Conservation (phyloP, 108 stramenopile species). For the Nitzschia sp. region DNA sequence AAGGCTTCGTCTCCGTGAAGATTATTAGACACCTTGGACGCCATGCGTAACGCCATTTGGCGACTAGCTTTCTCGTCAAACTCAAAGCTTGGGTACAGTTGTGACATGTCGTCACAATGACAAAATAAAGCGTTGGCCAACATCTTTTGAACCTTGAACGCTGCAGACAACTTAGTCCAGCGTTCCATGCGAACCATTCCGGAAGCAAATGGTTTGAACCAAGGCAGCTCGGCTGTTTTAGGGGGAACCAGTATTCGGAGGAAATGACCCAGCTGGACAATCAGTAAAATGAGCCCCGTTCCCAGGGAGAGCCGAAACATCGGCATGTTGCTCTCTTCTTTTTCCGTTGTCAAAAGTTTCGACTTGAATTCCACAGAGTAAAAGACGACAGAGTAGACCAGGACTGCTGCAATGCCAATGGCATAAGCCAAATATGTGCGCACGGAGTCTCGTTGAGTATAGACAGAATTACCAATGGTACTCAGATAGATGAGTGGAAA, state of each 20-base stretch:
- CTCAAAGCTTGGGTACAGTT: background rate
- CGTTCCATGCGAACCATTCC: slow-evolving; percentile 8
- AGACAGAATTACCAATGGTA: background rate
- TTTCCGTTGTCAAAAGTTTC: background rate
- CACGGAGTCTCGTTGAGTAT: background rate
- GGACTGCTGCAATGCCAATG: background rate
- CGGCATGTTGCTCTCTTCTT: background rate
- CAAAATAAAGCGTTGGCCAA: slow-evolving; percentile 6
- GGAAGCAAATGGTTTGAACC: slow-evolving; percentile 3
- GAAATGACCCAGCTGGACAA: background rate
- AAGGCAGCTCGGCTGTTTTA: background rate
- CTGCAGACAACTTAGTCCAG: slow-evolving; percentile 3
- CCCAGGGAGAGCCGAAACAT: background rate
- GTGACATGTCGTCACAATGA: background rate
- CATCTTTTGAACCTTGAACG: background rate
- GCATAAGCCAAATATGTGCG: background rate
- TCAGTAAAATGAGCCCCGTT: background rate
- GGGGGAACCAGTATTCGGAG: background rate
- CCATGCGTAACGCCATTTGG: background rate
- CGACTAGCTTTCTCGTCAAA: background rate
- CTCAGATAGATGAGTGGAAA: slow-evolving; percentile 5
- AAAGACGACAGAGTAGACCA: background rate
- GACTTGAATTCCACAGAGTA: background rate
- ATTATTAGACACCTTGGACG: background rate
- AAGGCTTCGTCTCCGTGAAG: background rate